Percentiles rank a stretch among this genome's conserved stretches.
These are phyloP conservation scores for Anisodus tanguticus DNA, from an alignment of 257 asterid genomes.

Conservation along the genomic window DNA sequence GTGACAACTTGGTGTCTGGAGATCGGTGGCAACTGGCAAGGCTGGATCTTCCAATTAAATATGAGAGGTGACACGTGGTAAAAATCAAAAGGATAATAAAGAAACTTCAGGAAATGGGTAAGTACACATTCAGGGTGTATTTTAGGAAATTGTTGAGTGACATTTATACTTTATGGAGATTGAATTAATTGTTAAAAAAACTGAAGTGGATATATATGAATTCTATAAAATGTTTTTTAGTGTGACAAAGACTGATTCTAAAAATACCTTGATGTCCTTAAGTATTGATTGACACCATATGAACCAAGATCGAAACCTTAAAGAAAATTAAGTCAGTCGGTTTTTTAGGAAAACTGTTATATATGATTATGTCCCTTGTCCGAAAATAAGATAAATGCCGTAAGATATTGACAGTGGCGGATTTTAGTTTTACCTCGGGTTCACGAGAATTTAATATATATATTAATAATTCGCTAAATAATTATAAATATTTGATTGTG, in stretches of 20 bases:
- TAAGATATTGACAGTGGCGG: too few relatives aligned
- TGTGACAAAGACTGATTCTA: not conserved
- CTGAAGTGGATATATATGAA: not conserved
- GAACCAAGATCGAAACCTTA: too few relatives aligned
- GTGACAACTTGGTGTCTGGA: not conserved
- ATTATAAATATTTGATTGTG: too few relatives aligned
- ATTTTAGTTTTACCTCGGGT: too few relatives aligned
- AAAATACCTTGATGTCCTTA: not conserved
- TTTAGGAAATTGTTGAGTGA: not conserved
- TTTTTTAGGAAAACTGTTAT: not conserved
- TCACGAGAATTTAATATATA: too few relatives aligned
- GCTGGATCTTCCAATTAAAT: conserved; percentile 1
- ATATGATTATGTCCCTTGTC: not conserved
- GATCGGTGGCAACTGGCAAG: conserved; percentile 4
- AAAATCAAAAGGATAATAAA: not conserved
- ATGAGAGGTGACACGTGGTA: not conserved
- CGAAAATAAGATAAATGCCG: too few relatives aligned
- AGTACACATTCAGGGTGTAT: not conserved
- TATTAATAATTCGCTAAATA: too few relatives aligned
- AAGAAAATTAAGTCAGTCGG: too few relatives aligned
- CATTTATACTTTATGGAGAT: not conserved
- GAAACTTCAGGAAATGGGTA: not conserved
- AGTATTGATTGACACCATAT: too few relatives aligned
- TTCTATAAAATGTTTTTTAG: not conserved
- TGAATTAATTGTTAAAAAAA: not conserved